A percentile compares a stretch with the other conserved stretches of the same genome.
Conservation (phyloP, 129 eudicot species). For the Gnaphalium uliginosum region DNA sequence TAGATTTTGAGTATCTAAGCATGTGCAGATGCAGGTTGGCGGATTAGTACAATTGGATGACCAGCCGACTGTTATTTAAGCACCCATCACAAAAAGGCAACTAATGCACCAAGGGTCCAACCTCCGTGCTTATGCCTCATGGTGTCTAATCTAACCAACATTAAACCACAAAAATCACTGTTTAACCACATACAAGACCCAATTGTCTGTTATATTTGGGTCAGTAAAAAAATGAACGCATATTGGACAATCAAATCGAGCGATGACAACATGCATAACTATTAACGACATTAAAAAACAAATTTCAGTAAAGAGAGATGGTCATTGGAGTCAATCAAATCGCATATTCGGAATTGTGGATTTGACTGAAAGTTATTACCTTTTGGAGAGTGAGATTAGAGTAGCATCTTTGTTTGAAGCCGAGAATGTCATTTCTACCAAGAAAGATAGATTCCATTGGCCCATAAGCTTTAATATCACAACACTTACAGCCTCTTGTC, state of each 20-base stretch:
- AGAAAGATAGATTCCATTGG: conserved; percentile 36
- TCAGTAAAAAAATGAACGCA: conserved; percentile 1
- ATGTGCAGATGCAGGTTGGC: conserved; percentile 28
- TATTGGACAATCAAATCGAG: not conserved
- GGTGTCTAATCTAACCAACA: conserved; percentile 21
- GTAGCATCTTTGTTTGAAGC: conserved; percentile 43
- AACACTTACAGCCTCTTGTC: conserved; percentile 42
- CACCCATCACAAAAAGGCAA: conserved; percentile 29
- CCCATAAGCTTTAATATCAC: conserved; percentile 35
- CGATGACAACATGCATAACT: conserved; percentile 12
- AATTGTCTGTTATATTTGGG: not conserved
- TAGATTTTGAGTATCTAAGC: conserved; percentile 29
- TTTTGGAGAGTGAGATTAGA: conserved; percentile 30
- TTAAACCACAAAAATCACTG: not conserved
- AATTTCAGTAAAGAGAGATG: not conserved
- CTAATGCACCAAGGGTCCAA: conserved; percentile 28
- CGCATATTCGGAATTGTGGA: conserved; percentile 38
- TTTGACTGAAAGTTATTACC: conserved; percentile 25
- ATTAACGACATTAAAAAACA: not conserved
- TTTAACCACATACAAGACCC: conserved; percentile 4
- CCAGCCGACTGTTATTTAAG: conserved; percentile 18
- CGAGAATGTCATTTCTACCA: conserved; percentile 28
- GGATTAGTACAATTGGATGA: conserved; percentile 29
- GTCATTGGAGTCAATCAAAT: conserved; percentile 14
- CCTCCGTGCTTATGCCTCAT: conserved; percentile 16